Conservation (phyloP, 2,329 filamentous ascomycete genomes). For the Neofusicoccum sp. region DNA sequence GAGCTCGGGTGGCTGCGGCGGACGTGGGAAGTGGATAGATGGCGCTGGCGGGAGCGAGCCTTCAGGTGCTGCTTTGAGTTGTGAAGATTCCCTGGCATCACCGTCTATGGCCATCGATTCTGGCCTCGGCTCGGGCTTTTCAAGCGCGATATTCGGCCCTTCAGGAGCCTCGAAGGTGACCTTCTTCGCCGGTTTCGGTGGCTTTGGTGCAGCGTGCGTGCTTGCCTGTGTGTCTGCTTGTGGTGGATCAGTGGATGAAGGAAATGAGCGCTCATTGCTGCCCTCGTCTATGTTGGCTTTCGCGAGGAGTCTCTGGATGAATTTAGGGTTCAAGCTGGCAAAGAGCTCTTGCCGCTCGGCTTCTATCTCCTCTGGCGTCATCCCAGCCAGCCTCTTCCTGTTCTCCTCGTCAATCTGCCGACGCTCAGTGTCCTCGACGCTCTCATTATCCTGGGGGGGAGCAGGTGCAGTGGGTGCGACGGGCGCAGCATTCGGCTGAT, state of each 20-base stretch:
- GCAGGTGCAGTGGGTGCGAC: not conserved
- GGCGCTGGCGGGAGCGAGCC: conserved; percentile 18
- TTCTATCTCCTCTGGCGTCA: conserved; percentile 81
- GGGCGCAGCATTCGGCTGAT: not conserved
- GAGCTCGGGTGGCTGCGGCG: conserved; percentile 63
- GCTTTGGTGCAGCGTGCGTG: conserved; percentile 10
- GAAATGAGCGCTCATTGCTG: conserved; percentile 37
- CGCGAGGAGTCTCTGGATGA: conserved; percentile 74
- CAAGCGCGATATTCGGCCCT: too few relatives aligned
- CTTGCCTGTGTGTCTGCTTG: not conserved
- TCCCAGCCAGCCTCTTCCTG: conserved; percentile 65
- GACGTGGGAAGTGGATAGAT: conserved; percentile 61
- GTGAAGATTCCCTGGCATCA: not conserved
- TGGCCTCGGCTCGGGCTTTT: not conserved
- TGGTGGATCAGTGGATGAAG: conserved; percentile 22
- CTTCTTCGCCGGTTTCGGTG: conserved; percentile 28
- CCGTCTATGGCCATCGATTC: conserved; percentile 6
- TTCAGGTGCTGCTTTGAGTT: not conserved
- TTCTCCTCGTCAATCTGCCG: conserved; percentile 81
- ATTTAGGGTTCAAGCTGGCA: conserved; percentile 67
- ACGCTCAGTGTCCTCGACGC: conserved; percentile 58
- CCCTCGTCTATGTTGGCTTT: conserved; percentile 73
- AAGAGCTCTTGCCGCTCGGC: conserved; percentile 79
- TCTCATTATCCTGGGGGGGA: not conserved
- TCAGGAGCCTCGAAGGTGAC: conserved; percentile 31